These are phyloP conservation scores for Neoarthrinium moseri DNA, from an alignment of 2,329 filamentous ascomycete genomes.

Conservation along the genomic window DNA sequence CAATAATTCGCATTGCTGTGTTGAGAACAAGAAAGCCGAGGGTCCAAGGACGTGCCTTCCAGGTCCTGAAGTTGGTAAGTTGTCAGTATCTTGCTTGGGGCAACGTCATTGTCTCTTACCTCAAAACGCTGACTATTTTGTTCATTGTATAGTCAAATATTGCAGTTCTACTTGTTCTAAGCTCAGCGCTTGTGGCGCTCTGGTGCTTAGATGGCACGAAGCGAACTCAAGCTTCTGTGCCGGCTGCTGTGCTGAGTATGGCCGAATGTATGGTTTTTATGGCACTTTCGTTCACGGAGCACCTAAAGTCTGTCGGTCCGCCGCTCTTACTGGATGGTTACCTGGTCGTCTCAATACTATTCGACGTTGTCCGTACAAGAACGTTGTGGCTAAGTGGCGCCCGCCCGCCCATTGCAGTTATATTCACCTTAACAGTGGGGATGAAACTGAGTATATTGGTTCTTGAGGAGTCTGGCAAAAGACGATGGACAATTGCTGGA, in stretches of 20 bases:
- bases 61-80: conserved; percentile 6
- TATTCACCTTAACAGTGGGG: conserved; percentile 4
- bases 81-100: not conserved
- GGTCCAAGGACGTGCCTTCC: not conserved
- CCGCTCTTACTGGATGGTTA: conserved; percentile 16
- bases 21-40: conserved; percentile 3
- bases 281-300: conserved; percentile 16
- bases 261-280: conserved; percentile 12
- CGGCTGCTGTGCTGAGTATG: conserved; percentile 13
- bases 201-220: conserved; percentile 3
- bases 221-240: conserved; percentile 11
- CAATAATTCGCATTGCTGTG: conserved; percentile 7
- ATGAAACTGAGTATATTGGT: conserved; percentile 12
- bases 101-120: not conserved
- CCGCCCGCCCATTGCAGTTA: not conserved
- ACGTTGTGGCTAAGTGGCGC: conserved; percentile 14
- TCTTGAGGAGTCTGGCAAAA: conserved; percentile 9
- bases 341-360: conserved; percentile 13
- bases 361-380: conserved; percentile 15
- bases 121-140: not conserved
- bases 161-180: not conserved
- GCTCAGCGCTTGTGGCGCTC: conserved; percentile 1
- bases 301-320: conserved; percentile 14
- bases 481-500: not conserved
- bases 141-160: too few species aligned